These are phyloP conservation scores for Tylopilus plumbeoviolaceoides DNA, from an alignment of 768 basidiomycete genomes.

Conservation along the genomic window DNA sequence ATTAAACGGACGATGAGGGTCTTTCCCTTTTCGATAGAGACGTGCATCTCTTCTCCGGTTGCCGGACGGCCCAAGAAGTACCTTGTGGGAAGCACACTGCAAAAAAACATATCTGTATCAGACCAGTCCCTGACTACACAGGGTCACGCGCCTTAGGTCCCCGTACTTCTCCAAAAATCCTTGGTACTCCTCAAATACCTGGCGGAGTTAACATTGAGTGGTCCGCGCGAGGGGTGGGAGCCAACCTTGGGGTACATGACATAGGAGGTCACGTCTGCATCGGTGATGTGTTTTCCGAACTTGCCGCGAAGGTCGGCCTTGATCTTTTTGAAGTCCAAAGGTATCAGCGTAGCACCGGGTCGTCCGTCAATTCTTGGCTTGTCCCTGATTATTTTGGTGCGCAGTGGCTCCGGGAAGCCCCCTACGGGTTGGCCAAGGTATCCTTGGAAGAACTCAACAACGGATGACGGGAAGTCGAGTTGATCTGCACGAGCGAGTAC, in stretches of 20 bases:
- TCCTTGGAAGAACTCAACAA: constrained; percentile 99
- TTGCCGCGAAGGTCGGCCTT: constrained; percentile 89
- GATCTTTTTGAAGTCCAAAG: constrained; percentile 94
- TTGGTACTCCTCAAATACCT: constrained; percentile 98
- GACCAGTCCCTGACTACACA: constrained; percentile 1
- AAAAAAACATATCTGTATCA: constrained; percentile 14
- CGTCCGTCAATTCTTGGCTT: constrained; percentile 92
- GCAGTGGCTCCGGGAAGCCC: constrained; percentile 97
- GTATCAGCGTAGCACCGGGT: constrained; percentile 83
- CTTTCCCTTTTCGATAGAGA: constrained; percentile 95
- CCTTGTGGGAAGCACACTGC: constrained; percentile 91
- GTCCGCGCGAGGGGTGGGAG: constrained; percentile 3
- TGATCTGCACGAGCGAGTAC: constrained; percentile 82
- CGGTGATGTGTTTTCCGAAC: constrained; percentile 93
- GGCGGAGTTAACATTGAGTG: constrained; percentile 13
- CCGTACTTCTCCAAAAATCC: constrained; percentile 94
- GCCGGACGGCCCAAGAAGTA: constrained; percentile 94
- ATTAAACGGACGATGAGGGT: constrained; percentile 94
- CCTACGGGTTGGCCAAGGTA: constrained; percentile 97
- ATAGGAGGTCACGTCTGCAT: constrained; percentile 90
- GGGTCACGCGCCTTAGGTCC: constrained; percentile 69
- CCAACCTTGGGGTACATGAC: constrained; percentile 97
- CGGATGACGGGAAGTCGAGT: constrained; percentile 96
- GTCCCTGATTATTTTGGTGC: constrained; percentile 86
- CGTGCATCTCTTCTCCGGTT: constrained; percentile 93